phyloP scores from a whole-genome alignment of 805 yeast genomes.

The Jamesozyma piceae region DNA sequence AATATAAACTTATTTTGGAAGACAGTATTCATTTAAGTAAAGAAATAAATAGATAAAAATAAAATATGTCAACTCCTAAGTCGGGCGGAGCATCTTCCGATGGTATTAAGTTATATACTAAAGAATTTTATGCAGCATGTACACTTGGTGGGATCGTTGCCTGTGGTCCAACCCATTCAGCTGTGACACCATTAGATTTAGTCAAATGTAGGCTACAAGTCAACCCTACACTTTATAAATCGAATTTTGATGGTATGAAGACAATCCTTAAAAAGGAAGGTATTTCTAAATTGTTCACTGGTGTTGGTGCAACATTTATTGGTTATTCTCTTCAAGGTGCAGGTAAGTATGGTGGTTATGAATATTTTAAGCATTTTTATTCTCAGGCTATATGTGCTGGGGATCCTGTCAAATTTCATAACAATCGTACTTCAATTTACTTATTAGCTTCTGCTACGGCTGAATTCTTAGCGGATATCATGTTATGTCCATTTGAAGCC shows the following conservation, averaged over 20 bases:
- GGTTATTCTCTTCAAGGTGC: constrained; percentile 97
- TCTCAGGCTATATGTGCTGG: constrained; percentile 51
- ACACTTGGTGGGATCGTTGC: constrained; percentile 62
- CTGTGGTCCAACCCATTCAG: constrained; percentile 94
- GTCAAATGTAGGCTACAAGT: constrained; percentile 94
- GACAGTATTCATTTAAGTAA: too few relatives aligned
- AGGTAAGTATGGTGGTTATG: constrained; percentile 94
- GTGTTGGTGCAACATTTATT: constrained; percentile 83
- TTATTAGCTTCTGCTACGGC: constrained; percentile 87
- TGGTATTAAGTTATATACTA: constrained; percentile 19
- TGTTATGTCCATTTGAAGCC: constrained; percentile 90
- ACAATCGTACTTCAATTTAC: constrained; percentile 64
- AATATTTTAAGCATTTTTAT: constrained; percentile 76
- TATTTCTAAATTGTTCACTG: constrained; percentile 65
- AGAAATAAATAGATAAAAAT: too few relatives aligned
- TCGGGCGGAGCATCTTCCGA: background rate
- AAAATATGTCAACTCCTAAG: background rate
- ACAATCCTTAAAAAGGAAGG: constrained; percentile 71
- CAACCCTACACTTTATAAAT: constrained; percentile 56
- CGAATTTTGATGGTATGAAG: constrained; percentile 76
- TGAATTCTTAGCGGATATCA: constrained; percentile 83
- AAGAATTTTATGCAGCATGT: constrained; percentile 34
- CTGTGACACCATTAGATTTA: constrained; percentile 86
- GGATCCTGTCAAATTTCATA: constrained; percentile 46
- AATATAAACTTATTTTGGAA: too few relatives aligned